Conservation (phyloP, 176 grass and related monocot genomes). For the Zoysia pacifica region DNA sequence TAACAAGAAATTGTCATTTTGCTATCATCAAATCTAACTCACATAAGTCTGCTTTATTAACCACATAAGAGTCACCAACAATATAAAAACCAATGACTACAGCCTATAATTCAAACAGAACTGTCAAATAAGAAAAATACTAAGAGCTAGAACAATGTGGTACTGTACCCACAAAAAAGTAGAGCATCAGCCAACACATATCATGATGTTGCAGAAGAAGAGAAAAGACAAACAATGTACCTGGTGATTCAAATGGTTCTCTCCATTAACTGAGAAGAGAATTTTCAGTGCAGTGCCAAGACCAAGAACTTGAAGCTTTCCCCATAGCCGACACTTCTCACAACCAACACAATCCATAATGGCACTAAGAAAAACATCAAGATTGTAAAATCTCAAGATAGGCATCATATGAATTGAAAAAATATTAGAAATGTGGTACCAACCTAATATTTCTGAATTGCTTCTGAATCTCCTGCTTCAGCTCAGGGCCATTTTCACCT, state of each 20-base stretch:
- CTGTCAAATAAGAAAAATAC: not conserved
- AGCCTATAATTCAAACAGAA: not conserved
- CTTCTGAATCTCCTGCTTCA: slow-evolving; percentile 79
- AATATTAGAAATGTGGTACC: slow-evolving; percentile 14
- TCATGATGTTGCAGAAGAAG: not conserved
- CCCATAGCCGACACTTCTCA: slow-evolving; percentile 97
- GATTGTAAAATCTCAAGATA: slow-evolving; percentile 9
- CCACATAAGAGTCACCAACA: not conserved
- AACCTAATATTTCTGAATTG: slow-evolving; percentile 98
- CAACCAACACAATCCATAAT: slow-evolving; percentile 94
- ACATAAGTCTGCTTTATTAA: not conserved
- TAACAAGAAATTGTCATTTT: not conserved
- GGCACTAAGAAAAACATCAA: slow-evolving; percentile 53
- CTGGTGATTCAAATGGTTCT: slow-evolving; percentile 57
- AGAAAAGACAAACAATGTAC: slow-evolving; percentile 43
- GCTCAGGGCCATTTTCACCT: slow-evolving; percentile 87
- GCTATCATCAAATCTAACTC: not conserved
- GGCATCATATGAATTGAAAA: not conserved
- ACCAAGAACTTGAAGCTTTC: slow-evolving; percentile 97
- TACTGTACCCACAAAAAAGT: not conserved
- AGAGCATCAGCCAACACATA: not conserved
- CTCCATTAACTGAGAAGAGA: slow-evolving; percentile 70
- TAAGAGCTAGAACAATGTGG: not conserved
- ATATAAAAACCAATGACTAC: not conserved
- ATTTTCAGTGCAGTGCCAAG: slow-evolving; percentile 98